Evolutionary conservation across 345 rosid species (phyloP), one percentile per base, ranked within the genome.

Genomic region (Lepidium africanum): DNA sequence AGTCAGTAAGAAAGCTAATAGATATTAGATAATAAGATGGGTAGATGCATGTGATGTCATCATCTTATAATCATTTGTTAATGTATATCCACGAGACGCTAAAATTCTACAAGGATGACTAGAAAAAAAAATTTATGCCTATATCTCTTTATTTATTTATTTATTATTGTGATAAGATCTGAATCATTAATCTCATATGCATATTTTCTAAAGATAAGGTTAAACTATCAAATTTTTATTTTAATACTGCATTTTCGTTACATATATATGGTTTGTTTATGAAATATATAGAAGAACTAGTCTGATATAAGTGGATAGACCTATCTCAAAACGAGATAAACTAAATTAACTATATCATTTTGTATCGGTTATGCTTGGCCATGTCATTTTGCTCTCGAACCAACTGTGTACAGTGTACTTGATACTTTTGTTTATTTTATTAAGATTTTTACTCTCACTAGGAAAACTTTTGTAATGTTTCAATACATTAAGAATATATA

Each of bases 1-100:
- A 30, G 30, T 57, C 30, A 27, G 53, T 56, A 64, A 72, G 0
- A 64, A 16, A 64, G 59, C 39, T 64, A 11, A 19, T 48, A 47
- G 66, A 58, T 64, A 11, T n/a, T 48, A 47, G 66, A 58, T 58
- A 65, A 51, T 60, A 72, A 72, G 60, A 57, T 39, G 46, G 61
- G 10, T 60, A 41, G 46, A 70, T 70, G 45, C 67, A 62, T 51
- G 68, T 21, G 23, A 2, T 27, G 36, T 33, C 65, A 37, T 43
- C 38, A 37, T 16, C 49, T 47, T 25, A 39, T 40, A 17, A 50
- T 43, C 57, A 64, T 61, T 47, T 25, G 15, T 71, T 69, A 56
- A 57, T 30, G 46, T 64, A 38, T 56, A 57, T 32, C 52, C 19
- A 38, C 17, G 41, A 37, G 46, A 16, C 42, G 23, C 30, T 42